A percentile compares a stretch with the other conserved stretches of the same genome.
Conservation (phyloP, 2,329 filamentous ascomycete genomes). For the Tolypocladium nubicola region DNA sequence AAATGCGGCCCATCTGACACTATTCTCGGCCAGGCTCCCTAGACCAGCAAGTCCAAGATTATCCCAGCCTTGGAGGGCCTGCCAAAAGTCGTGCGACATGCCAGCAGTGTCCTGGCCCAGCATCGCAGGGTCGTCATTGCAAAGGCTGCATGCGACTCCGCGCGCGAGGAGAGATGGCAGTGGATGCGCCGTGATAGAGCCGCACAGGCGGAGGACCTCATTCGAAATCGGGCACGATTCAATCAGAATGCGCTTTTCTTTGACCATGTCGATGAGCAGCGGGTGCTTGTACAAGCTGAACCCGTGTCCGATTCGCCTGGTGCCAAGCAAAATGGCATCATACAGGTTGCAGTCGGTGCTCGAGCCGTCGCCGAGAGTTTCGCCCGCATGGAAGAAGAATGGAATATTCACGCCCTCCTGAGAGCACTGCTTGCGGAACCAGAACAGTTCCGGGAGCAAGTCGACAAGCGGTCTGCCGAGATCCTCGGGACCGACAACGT, state of each 20-base stretch:
- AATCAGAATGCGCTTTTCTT: constrained; percentile 76
- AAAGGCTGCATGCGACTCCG: constrained; percentile 73
- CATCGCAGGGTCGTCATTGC: constrained; percentile 86
- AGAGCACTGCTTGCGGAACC: constrained; percentile 81
- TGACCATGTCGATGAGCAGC: constrained; percentile 76
- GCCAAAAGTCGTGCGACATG: constrained; percentile 91
- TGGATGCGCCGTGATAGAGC: constrained; percentile 66
- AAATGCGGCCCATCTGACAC: constrained; percentile 79
- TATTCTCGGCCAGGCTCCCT: constrained; percentile 83
- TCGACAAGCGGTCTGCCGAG: constrained; percentile 64
- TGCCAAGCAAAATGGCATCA: constrained; percentile 79
- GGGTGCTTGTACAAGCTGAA: constrained; percentile 89
- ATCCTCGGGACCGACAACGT: constrained; percentile 84
- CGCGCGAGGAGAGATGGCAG: constrained; percentile 75
- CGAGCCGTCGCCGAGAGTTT: constrained; percentile 67
- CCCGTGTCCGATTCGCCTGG: constrained; percentile 79
- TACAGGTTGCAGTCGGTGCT: constrained; percentile 73
- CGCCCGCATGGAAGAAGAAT: constrained; percentile 93
- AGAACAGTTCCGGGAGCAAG: constrained; percentile 76
- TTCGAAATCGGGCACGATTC: constrained; percentile 90
- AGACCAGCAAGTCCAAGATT: constrained; percentile 82
- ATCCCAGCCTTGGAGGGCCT: constrained; percentile 82
- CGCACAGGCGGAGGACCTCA: constrained; percentile 71
- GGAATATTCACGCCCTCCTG: constrained; percentile 72
- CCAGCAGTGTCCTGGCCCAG: constrained; percentile 73